These are phyloP conservation scores for Carpediemonas membranifera DNA, from an alignment of 78 protist genomes.

Conservation along the genomic window DNA sequence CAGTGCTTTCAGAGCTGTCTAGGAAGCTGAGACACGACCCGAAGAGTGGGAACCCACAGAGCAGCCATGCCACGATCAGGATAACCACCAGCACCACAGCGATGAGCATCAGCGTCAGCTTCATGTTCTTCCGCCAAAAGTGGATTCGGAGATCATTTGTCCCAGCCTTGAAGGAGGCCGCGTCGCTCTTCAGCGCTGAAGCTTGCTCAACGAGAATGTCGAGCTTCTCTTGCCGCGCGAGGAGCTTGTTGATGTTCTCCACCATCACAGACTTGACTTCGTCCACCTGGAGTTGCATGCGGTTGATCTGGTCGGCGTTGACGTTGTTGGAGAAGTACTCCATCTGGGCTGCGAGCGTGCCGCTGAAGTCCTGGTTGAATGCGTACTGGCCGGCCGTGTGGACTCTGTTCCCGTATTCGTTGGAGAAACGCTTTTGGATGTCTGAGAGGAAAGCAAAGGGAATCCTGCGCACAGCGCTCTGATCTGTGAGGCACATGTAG, in stretches of 20 bases:
- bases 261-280: slow-evolving; percentile 3
- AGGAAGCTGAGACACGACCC: too few relatives aligned
- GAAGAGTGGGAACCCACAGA: too few relatives aligned
- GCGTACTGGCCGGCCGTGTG: not conserved
- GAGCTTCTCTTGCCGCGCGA: not conserved
- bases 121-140: slow-evolving; percentile 1
- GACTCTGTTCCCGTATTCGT: not conserved
- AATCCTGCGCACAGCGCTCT: not conserved
- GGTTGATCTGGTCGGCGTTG: not conserved
- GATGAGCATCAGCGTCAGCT: not conserved
- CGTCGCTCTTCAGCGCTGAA: not conserved
- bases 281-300: not conserved
- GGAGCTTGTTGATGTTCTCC: not conserved
- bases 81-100: not conserved
- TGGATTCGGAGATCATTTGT: not conserved
- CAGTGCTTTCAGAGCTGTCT: too few relatives aligned
- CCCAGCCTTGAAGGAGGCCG: not conserved
- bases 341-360: not conserved
- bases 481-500: not conserved
- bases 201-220: slow-evolving; percentile 2
- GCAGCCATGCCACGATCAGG: too few relatives aligned
- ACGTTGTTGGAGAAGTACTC: not conserved
- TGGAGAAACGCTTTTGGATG: not conserved
- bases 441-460: not conserved
- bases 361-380: not conserved